Percentiles rank a stretch among this genome's conserved stretches.
Conservation (phyloP, 1,284 basidiomycete genomes). For the Melanopsichium pennsylvanicum region DNA sequence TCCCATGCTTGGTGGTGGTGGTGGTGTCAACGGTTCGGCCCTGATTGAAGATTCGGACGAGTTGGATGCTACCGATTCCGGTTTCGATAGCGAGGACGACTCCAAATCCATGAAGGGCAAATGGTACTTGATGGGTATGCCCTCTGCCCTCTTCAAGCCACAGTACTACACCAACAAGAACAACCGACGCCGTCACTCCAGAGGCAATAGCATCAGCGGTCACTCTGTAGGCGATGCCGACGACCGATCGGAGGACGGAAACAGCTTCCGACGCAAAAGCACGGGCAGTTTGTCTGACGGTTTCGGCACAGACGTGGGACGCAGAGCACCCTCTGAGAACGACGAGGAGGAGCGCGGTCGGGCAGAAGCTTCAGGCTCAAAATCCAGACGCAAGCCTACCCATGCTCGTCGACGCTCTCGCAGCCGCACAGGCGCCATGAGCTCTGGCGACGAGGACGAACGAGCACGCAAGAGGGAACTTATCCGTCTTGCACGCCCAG, state of each 20-base stretch:
- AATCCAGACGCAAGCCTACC: conserved; percentile 27
- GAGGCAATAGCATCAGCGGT: conserved; percentile 9
- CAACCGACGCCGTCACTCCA: conserved; percentile 23
- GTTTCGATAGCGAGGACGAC: conserved; percentile 37
- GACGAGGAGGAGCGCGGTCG: conserved; percentile 45
- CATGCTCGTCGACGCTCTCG: conserved; percentile 39
- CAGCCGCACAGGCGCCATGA: conserved; percentile 37
- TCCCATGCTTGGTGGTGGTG: conserved; percentile 4
- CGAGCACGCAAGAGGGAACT: conserved; percentile 53
- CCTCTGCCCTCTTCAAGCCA: conserved; percentile 53
- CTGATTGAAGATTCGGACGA: conserved; percentile 31
- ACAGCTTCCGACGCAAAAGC: conserved; percentile 39
- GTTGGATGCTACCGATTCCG: conserved; percentile 26
- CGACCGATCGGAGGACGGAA: conserved; percentile 19
- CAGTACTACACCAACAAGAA: conserved; percentile 40
- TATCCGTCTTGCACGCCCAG: conserved; percentile 57
- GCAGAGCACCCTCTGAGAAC: conserved; percentile 21
- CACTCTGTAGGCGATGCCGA: conserved; percentile 9
- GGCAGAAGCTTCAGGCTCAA: conserved; percentile 6
- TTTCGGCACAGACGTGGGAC: conserved; percentile 8
- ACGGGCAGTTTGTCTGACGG: conserved; percentile 29
- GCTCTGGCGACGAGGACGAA: conserved; percentile 51
- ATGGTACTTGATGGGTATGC: conserved; percentile 62
- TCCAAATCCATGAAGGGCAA: conserved; percentile 46
- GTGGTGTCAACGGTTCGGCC: background rate